Base-by-base conservation (phyloP, 2,329 filamentous ascomycete genomes). In the Penicillium sp. region DNA sequence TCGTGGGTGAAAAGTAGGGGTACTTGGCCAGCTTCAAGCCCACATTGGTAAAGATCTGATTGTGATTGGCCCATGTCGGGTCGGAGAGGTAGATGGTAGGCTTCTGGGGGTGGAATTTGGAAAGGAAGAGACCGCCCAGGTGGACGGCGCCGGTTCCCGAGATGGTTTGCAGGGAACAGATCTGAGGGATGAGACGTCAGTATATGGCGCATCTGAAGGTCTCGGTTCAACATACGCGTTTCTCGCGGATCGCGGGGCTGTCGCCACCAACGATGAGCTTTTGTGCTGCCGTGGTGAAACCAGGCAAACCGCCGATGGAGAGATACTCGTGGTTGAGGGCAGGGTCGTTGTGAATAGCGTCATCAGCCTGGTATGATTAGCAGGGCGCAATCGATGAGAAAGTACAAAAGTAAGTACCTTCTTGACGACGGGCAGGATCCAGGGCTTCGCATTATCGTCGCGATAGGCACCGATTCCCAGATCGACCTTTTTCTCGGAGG, bases 51-150 rank as follows among this genome's bases (percentile, higher is more conserved):
- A 98, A 95, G 77, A 98, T 96, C 72, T 97, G 93, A 75, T 94
- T 85, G 82, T 98, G 93, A 76, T 98, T 98, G 59, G 87, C 89
- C 93, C 93, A 98, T 52, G 93, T 98, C 43, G 93, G 93, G 70
- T 86, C 87, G 63, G 89, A 95, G 69, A 97, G 78, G 78, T 95
- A 96, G 72, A 94, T 81, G 49, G 84, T 81, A 58, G 85, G 73
- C 78, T 81, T 65, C 68, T 63, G 71, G 47, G 76, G 77, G 78
- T 88, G 95, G 81, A 97, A 98, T 70, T 85, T 90, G 69, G 86
- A 77, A 50, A 98, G 85, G 82, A 98, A 98, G 59, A 95, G 84
- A 54, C 85, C 90, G 57, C 93, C 93, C 29, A 97, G 77, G 68
- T 98, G 93, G 56, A 95, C 84, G 53, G 93, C 93, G 60, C 93